These are phyloP conservation scores for Arthrobotrys pseudoclavata DNA, from an alignment of 2,329 filamentous ascomycete species.

Conservation along the genomic window DNA sequence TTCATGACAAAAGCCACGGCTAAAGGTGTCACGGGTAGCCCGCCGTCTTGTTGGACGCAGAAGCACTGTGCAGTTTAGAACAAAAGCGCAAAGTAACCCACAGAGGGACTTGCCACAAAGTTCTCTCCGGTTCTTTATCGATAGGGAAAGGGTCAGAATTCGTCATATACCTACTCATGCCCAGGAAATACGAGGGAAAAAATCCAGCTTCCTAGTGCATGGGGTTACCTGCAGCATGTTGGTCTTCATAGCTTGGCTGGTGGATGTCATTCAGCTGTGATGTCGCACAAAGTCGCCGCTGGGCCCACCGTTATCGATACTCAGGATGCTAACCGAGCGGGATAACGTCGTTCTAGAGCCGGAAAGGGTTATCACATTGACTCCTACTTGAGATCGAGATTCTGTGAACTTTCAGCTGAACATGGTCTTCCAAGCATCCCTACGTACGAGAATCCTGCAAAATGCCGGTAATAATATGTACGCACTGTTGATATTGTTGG, in stretches of 20 bases:
- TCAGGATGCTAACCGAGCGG: conserved; percentile 50
- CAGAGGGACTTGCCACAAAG: conserved; percentile 31
- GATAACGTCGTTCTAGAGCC: conserved; percentile 36
- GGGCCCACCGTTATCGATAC: conserved; percentile 53
- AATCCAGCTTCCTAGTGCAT: conserved; percentile 18
- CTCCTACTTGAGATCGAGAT: conserved; percentile 24
- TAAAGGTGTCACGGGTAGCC: conserved; percentile 53
- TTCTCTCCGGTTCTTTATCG: conserved; percentile 32
- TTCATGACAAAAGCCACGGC: conserved; percentile 45
- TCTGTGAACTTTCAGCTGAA: conserved; percentile 43
- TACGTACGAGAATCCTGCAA: conserved; percentile 5
- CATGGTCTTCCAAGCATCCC: conserved; percentile 26
- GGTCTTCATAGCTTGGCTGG: not conserved
- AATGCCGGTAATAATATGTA: conserved; percentile 23
- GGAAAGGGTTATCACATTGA: conserved; percentile 45
- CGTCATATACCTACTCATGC: conserved; percentile 42
- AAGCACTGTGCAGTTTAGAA: conserved; percentile 30
- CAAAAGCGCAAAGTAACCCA: conserved; percentile 57
- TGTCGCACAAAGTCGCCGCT: conserved; percentile 34
- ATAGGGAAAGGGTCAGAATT: conserved; percentile 25
- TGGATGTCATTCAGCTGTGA: conserved; percentile 10
- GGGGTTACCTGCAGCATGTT: conserved; percentile 41
- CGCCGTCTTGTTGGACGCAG: conserved; percentile 42
- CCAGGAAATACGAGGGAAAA: conserved; percentile 13
- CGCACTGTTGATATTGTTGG: conserved; percentile 2